Percentiles rank a stretch among this genome's conserved stretches.
These are phyloP conservation scores for Penicillium taxi DNA, from an alignment of 495 filamentous ascomycete genomes.

Conservation along the genomic window DNA sequence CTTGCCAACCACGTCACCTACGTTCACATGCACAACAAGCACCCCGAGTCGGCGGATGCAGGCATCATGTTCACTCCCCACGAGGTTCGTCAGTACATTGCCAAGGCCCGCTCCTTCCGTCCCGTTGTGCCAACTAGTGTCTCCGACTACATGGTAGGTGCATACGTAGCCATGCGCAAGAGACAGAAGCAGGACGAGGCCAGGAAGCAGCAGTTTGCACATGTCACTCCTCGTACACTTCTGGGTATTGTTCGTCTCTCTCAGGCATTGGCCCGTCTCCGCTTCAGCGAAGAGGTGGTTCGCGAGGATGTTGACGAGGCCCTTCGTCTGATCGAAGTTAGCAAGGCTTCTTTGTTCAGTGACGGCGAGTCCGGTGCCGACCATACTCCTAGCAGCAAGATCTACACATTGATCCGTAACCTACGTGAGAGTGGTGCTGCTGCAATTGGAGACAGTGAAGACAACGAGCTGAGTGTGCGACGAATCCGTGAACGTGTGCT, in stretches of 20 bases:
- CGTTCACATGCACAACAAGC: conserved; percentile 94
- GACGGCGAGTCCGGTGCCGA: conserved; percentile 54
- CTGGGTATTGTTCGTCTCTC: conserved; percentile 87
- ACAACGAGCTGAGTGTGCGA: conserved; percentile 74
- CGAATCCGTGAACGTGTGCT: conserved; percentile 83
- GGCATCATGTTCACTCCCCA: conserved; percentile 75
- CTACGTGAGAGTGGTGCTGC: conserved; percentile 78
- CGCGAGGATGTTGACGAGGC: conserved; percentile 95
- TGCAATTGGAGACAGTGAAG: conserved; percentile 58
- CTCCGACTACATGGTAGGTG: conserved; percentile 91
- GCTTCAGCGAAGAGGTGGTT: conserved; percentile 74
- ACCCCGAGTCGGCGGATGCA: conserved; percentile 65
- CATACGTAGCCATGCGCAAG: conserved; percentile 87
- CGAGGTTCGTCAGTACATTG: conserved; percentile 92
- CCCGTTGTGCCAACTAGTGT: conserved; percentile 75
- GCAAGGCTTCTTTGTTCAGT: conserved; percentile 75
- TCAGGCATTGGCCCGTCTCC: conserved; percentile 88
- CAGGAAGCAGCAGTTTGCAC: conserved; percentile 79
- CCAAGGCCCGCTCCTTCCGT: conserved; percentile 80
- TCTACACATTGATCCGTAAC: conserved; percentile 83
- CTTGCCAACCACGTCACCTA: conserved; percentile 93
- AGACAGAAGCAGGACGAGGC: conserved; percentile 83
- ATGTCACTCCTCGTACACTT: conserved; percentile 87
- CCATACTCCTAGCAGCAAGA: conserved; percentile 77
- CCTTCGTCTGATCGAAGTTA: conserved; percentile 79